phyloP scores from a whole-genome alignment of 2,329 filamentous ascomycete species.

The Thermothelomyces thermophilus region DNA sequence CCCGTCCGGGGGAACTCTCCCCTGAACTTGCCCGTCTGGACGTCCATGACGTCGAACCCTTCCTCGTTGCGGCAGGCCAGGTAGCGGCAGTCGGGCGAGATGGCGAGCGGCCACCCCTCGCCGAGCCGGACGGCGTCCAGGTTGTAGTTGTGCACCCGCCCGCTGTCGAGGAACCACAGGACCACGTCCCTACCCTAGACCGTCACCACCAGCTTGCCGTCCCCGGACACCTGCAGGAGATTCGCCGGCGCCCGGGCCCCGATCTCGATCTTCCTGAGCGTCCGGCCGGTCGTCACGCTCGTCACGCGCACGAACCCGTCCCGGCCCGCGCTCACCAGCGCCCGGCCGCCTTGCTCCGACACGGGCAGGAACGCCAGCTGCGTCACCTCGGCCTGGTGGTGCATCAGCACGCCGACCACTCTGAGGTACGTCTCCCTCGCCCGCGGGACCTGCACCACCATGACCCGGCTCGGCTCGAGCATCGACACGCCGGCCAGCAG shows the following conservation, averaged over 20 bases:
- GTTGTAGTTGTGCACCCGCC: slow-evolving; percentile 32
- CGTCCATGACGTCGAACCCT: slow-evolving; percentile 37
- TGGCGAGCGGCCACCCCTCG: slow-evolving; percentile 37
- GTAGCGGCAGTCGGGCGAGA: slow-evolving; percentile 35
- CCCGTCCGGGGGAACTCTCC: slow-evolving; percentile 25
- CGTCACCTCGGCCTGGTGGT: slow-evolving; percentile 33
- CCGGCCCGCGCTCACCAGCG: slow-evolving; percentile 32
- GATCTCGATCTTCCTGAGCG: slow-evolving; percentile 34
- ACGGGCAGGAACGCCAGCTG: slow-evolving; percentile 32
- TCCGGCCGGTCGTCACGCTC: slow-evolving; percentile 29
- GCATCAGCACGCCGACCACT: slow-evolving; percentile 4
- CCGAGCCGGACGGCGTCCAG: slow-evolving; percentile 29
- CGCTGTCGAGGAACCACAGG: slow-evolving; percentile 32
- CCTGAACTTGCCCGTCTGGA: slow-evolving; percentile 30
- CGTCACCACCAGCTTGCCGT: slow-evolving; percentile 32
- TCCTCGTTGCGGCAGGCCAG: slow-evolving; percentile 36
- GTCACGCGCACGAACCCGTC: slow-evolving; percentile 36
- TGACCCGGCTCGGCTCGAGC: slow-evolving; percentile 11
- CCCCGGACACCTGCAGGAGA: slow-evolving; percentile 30
- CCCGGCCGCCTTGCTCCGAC: slow-evolving; percentile 16
- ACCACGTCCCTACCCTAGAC: slow-evolving; percentile 36
- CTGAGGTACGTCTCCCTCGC: not conserved
- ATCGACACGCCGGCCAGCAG: slow-evolving; percentile 12
- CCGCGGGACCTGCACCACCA: slow-evolving; percentile 1
- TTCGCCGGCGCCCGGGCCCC: slow-evolving; percentile 23